These are phyloP conservation scores for Houttuynia cordata DNA, from an alignment of 164 flowering plant genomes.

Conservation along the genomic window DNA sequence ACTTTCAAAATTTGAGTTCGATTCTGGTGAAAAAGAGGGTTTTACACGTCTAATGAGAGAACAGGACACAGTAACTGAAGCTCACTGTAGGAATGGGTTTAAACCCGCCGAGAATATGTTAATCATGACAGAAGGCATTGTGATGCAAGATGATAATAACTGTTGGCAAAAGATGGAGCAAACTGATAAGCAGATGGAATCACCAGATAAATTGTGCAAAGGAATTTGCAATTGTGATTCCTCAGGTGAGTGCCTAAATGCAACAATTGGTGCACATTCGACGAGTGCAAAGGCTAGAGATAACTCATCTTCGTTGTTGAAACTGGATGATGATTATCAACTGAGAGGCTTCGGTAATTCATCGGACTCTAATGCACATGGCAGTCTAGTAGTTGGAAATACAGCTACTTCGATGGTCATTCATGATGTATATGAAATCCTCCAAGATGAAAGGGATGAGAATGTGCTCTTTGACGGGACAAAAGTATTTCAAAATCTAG, in stretches of 20 bases:
- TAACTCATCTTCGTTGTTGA: neutral
- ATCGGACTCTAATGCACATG: constrained; percentile 3
- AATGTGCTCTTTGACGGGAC: constrained; percentile 15
- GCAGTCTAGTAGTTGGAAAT: constrained; percentile 1
- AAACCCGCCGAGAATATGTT: neutral
- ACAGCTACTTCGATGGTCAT: neutral
- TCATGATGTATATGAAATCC: constrained; percentile 6
- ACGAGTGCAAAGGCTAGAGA: neutral
- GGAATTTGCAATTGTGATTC: constrained; percentile 6
- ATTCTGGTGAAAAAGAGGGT: constrained; percentile 12
- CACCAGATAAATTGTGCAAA: constrained; percentile 13
- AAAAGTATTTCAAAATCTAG: constrained; percentile 23
- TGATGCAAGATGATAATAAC: constrained; percentile 15
- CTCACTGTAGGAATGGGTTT: neutral
- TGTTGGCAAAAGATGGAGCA: constrained; percentile 50
- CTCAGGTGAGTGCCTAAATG: constrained; percentile 4
- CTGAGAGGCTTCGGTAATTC: neutral
- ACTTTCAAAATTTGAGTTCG: constrained; percentile 12
- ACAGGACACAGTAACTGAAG: constrained; percentile 8
- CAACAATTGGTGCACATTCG: constrained; percentile 1
- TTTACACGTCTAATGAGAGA: constrained; percentile 5
- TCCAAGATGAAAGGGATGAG: constrained; percentile 10
- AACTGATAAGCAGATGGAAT: constrained; percentile 38
- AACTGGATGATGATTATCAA: constrained; percentile 2
- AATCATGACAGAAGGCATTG: constrained; percentile 10